Conservation (phyloP, 129 eudicot species). For the Silybum marianum region DNA sequence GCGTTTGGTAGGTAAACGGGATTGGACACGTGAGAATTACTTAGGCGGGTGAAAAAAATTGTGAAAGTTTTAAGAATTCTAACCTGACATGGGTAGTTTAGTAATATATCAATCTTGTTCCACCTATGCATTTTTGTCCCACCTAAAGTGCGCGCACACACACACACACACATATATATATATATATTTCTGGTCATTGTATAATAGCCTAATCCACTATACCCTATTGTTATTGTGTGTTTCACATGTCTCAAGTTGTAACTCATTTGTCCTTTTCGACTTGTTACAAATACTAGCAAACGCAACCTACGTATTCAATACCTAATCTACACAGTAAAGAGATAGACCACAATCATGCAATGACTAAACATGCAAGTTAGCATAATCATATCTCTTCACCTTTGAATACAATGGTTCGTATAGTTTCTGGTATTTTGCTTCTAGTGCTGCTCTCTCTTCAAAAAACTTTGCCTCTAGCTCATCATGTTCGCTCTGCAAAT, state of each 20-base stretch:
- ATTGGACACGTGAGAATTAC: no score
- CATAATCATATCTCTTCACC: slow-evolving; percentile 34
- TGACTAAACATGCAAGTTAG: neutral
- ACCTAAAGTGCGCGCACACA: no score
- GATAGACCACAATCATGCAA: neutral
- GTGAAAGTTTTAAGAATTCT: no score
- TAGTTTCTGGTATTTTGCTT: slow-evolving; percentile 78
- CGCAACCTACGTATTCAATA: neutral
- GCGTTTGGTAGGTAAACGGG: no score
- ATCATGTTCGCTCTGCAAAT: slow-evolving; percentile 64
- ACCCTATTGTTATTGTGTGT: no score
- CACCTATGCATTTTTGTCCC: no score
- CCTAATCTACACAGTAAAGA: neutral
- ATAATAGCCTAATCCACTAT: neutral
- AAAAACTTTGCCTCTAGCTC: slow-evolving; percentile 74
- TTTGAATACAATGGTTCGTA: slow-evolving; percentile 69
- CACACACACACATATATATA: no score
- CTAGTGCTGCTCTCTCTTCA: slow-evolving; percentile 83
- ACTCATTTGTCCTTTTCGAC: neutral
- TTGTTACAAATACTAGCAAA: neutral
- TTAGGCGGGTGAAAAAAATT: no score
- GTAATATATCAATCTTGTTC: no score
- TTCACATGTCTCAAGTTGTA: neutral
- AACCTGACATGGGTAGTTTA: no score
- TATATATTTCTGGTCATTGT: neutral